Evolutionary conservation across 106 monocot genomes (phyloP), one percentile per base, ranked within the genome.

Genomic region (Apostasia shenzhenica): DNA sequence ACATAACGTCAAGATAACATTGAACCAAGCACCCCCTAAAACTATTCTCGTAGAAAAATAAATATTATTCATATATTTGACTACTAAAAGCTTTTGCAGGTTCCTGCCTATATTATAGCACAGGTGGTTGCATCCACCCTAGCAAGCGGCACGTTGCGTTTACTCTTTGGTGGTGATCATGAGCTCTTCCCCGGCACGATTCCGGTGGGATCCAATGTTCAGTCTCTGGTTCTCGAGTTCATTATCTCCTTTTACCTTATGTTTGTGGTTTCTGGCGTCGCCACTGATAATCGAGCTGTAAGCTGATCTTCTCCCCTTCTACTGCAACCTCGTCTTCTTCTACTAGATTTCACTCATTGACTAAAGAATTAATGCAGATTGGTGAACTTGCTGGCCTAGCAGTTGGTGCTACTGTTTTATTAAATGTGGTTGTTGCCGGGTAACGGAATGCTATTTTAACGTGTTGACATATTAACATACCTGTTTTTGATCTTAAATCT

Each of bases 211-310:
- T 78, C 90, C 1, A 81, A 94, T 13, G 49, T 84, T 41, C 87
- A 94, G 43, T 90, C 90, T 6, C 57, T 94, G 41, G 87, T 79
- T 6, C 41, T 90, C 0, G 94, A 94, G 74, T 84, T 94, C 76
- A 90, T 94, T 61, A 90, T 87, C 75, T 71, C 90, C 14, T 94
- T 94, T 78, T 94, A 90, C 71, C 89, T 94, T 73, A 90, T 90
- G 94, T 94, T 94, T 55, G 94, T 94, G 6, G 82, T 94, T 80
- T 94, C 87, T 13, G 94, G 87, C 37, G 94, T 94, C 1, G 86
- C 94, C 48, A 94, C 94, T 5, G 94, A 94, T 61, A 86, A 87
- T 64, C 57, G 94, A 72, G 89, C 90, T 8, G 90, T 90, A 76
- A 82, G 86, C 72, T 14, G 14, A 45, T 52, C 2, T 26, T 8